Conservation (phyloP, 345 rosid genomes). For the Microcos paniculata region DNA sequence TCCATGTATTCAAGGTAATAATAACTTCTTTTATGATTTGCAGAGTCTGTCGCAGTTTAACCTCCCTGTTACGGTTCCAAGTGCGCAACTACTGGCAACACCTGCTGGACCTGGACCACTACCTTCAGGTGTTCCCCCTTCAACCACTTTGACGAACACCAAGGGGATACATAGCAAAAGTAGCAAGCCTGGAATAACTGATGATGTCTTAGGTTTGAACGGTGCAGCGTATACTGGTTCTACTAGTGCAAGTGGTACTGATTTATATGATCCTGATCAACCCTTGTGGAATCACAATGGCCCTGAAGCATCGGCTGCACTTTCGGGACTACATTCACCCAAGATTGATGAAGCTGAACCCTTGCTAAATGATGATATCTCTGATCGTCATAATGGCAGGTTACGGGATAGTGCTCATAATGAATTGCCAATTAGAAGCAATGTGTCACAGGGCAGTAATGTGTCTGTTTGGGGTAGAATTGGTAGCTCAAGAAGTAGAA, state of each 20-base stretch:
- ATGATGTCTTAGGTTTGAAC: constrained; percentile 58
- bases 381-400: constrained; percentile 39
- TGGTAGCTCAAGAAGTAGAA: constrained; percentile 44
- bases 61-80: constrained; percentile 90
- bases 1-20: background rate
- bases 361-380: constrained; percentile 44
- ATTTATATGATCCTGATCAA: constrained; percentile 98
- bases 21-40: constrained; percentile 33
- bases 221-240: constrained; percentile 53
- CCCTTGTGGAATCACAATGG: constrained; percentile 85
- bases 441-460: constrained; percentile 41
- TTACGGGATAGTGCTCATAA: constrained; percentile 37
- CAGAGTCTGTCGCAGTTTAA: constrained; percentile 98
- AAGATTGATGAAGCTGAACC: constrained; percentile 53
- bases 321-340: constrained; percentile 49
- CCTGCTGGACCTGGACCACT: constrained; percentile 55
- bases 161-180: constrained; percentile 45
- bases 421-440: constrained; percentile 36
- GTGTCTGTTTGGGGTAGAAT: constrained; percentile 78
- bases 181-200: constrained; percentile 51
- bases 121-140: constrained; percentile 50
- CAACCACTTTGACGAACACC: constrained; percentile 42
- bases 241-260: constrained; percentile 53
- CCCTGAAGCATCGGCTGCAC: constrained; percentile 62
- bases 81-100: constrained; percentile 60